Conservation (phyloP, 352 stramenopile genomes). For the Phytopythium chamaehyphon region DNA sequence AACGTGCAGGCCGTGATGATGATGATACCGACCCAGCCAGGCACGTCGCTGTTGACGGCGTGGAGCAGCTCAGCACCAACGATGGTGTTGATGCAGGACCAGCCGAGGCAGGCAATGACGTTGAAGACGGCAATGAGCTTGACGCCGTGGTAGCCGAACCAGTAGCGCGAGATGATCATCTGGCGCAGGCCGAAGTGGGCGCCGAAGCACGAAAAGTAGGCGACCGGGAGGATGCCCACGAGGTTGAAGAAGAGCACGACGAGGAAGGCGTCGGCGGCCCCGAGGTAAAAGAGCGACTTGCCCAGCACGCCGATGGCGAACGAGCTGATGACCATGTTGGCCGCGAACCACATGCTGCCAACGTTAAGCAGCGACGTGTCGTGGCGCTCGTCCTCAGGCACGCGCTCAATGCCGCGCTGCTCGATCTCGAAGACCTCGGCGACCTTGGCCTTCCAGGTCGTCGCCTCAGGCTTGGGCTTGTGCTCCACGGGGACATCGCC, state of each 20-base stretch:
- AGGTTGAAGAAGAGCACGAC: slow-evolving; percentile 41
- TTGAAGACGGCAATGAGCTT: slow-evolving; percentile 43
- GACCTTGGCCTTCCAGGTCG: slow-evolving; percentile 12
- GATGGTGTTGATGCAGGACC: slow-evolving; percentile 45
- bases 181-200: slow-evolving; percentile 38
- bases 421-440: slow-evolving; percentile 18
- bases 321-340: slow-evolving; percentile 45
- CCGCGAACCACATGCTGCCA: slow-evolving; percentile 36
- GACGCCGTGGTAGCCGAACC: slow-evolving; percentile 41
- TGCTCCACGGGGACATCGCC: slow-evolving; percentile 9
- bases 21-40: slow-evolving; percentile 38
- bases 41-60: slow-evolving; percentile 37
- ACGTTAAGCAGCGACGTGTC: slow-evolving; percentile 38
- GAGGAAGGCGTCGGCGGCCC: slow-evolving; percentile 35
- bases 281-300: slow-evolving; percentile 41
- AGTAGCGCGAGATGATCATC: slow-evolving; percentile 48
- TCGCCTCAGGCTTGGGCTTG: not conserved
- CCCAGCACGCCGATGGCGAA: slow-evolving; percentile 41
- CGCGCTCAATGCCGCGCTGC: slow-evolving; percentile 40
- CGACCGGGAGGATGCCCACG: slow-evolving; percentile 36
- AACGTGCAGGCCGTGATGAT: slow-evolving; percentile 42
- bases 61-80: slow-evolving; percentile 46
- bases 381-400: slow-evolving; percentile 37
- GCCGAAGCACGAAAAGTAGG: slow-evolving; percentile 41
- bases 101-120: slow-evolving; percentile 35